Evolutionary conservation across 371 early-diverging fungal genomes (phyloP).

Genomic region (Saksenaea oblongispora): DNA sequence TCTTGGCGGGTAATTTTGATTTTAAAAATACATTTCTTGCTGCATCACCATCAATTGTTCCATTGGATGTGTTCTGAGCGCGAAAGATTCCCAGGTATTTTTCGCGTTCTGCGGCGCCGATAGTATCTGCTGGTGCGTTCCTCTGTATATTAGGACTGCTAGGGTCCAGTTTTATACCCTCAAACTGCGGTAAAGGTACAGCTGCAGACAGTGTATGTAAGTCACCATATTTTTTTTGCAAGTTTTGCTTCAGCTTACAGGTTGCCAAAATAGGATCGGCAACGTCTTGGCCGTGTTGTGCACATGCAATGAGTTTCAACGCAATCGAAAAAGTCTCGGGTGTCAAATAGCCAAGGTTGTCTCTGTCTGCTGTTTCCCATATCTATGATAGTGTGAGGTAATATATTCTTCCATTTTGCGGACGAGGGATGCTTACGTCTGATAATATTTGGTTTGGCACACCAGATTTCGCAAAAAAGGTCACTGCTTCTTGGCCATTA

Average conservation of each 20-base stretch:
- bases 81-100: conserved; percentile 46
- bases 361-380: conserved; percentile 81
- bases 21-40: conserved; percentile 46
- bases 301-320: conserved; percentile 83
- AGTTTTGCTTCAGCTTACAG: conserved; percentile 19
- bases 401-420: neutral
- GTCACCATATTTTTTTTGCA: neutral
- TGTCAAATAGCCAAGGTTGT: conserved; percentile 72
- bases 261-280: conserved; percentile 36
- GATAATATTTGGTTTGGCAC: conserved; percentile 73
- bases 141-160: conserved; percentile 17
- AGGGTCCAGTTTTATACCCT: conserved; percentile 38
- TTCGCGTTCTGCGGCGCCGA: conserved; percentile 41
- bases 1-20: conserved; percentile 45
- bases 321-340: conserved; percentile 75
- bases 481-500: conserved; percentile 77
- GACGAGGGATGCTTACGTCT: conserved; percentile 49
- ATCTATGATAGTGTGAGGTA: conserved; percentile 51
- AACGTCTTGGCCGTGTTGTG: conserved; percentile 72
- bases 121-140: conserved; percentile 12
- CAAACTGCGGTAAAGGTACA: conserved; percentile 61
- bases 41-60: conserved; percentile 36
- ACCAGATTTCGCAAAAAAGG: conserved; percentile 81
- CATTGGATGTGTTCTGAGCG: conserved; percentile 43
- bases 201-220: conserved; percentile 13